Percentiles rank a stretch among this genome's conserved stretches.
These are phyloP conservation scores for Rhodotorula paludigena DNA, from an alignment of 768 basidiomycete species.

Conservation along the genomic window DNA sequence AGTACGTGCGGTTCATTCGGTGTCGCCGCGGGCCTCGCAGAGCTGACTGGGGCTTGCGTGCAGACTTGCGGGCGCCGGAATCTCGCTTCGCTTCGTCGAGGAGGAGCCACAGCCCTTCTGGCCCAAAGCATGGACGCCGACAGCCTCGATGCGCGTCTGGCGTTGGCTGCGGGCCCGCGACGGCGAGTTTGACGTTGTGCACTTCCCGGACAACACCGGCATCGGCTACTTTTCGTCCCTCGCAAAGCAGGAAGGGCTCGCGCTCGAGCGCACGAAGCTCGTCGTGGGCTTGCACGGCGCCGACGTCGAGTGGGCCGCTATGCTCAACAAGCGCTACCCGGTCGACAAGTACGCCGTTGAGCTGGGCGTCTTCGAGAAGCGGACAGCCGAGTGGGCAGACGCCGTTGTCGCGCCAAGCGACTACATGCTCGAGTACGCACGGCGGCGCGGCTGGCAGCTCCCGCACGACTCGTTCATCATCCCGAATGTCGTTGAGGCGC, in stretches of 20 bases:
- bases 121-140: constrained; percentile 34
- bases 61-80: constrained; percentile 18
- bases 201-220: constrained; percentile 40
- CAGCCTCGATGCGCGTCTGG: constrained; percentile 34
- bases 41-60: not conserved
- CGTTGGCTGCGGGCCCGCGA: constrained; percentile 10
- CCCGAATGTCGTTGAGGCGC: constrained; percentile 23
- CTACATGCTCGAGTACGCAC: constrained; percentile 35
- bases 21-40: rapidly evolving
- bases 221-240: constrained; percentile 32
- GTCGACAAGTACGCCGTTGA: constrained; percentile 28
- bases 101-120: constrained; percentile 21
- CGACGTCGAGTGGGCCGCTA: constrained; percentile 37
- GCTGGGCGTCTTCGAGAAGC: constrained; percentile 31
- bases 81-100: constrained; percentile 30
- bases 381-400: constrained; percentile 33
- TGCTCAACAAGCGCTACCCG: constrained; percentile 37
- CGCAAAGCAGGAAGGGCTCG: constrained; percentile 29
- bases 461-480: constrained; percentile 25
- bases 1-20: not conserved
- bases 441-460: constrained; percentile 20
- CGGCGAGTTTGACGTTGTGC: constrained; percentile 30
- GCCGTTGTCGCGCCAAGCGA: constrained; percentile 36
- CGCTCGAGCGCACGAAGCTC: constrained; percentile 9
- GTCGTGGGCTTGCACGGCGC: constrained; percentile 40